phyloP scores from a whole-genome alignment of 352 stramenopile genomes.

The Pythium diclinum region DNA sequence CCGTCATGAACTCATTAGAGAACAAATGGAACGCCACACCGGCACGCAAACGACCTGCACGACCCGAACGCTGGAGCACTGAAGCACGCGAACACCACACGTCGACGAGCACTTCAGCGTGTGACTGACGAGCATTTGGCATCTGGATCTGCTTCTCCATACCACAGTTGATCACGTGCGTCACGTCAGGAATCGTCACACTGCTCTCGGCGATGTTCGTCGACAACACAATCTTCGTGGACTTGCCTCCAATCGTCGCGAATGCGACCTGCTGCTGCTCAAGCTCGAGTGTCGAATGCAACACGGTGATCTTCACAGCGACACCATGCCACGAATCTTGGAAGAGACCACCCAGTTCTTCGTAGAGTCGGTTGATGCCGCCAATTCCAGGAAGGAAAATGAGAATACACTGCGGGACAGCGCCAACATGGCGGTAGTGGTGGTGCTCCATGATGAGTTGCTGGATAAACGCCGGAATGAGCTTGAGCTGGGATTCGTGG shows the following conservation, averaged over 20 bases:
- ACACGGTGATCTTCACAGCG: conserved; percentile 27
- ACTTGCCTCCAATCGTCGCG: conserved; percentile 35
- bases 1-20: conserved; percentile 54
- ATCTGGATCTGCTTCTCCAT: conserved; percentile 87
- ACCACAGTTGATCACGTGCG: conserved; percentile 83
- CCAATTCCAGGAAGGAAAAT: conserved; percentile 95
- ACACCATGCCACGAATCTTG: conserved; percentile 14
- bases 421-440: conserved; percentile 19
- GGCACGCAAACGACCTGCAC: conserved; percentile 91
- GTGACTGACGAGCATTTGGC: conserved; percentile 57
- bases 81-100: conserved; percentile 95
- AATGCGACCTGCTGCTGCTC: conserved; percentile 78
- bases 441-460: conserved; percentile 49
- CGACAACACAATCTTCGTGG: conserved; percentile 92
- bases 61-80: conserved; percentile 76
- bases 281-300: conserved; percentile 72
- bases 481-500: conserved; percentile 55
- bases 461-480: conserved; percentile 59
- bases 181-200: conserved; percentile 95
- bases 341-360: conserved; percentile 43
- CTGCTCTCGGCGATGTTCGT: conserved; percentile 97
- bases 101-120: conserved; percentile 70
- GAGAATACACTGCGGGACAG: conserved; percentile 81
- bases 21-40: conserved; percentile 92
- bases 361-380: conserved; percentile 91